Evolutionary conservation across 768 basidiomycete genomes (phyloP).

Genomic region (Postia placenta): DNA sequence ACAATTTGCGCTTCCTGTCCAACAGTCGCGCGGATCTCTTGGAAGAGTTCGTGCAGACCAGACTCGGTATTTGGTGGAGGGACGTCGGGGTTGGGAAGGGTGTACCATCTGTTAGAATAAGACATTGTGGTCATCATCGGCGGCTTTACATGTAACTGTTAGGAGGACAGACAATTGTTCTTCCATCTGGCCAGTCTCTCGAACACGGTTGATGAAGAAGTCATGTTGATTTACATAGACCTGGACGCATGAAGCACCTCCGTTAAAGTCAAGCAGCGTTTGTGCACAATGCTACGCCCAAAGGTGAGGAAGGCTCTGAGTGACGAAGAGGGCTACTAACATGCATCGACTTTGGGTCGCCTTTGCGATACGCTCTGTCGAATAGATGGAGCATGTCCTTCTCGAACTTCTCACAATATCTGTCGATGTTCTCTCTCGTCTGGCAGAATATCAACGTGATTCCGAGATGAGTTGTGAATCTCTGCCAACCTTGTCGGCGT

Average conservation of each 20-base stretch:
- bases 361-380: conserved; percentile 91
- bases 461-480: no score
- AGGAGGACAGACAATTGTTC: conserved; percentile 46
- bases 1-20: conserved; percentile 97
- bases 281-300: conserved; percentile 93
- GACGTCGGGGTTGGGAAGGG: conserved; percentile 73
- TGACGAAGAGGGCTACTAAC: conserved; percentile 35
- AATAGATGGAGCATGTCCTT: conserved; percentile 97
- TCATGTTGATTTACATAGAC: conserved; percentile 99
- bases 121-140: neutral
- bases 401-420: conserved; percentile 98
- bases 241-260: conserved; percentile 93
- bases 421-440: conserved; percentile 90
- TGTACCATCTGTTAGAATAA: conserved; percentile 58
- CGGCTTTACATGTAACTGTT: neutral
- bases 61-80: conserved; percentile 73
- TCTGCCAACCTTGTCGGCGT: conserved; percentile 64
- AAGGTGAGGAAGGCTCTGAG: neutral
- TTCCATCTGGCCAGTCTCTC: conserved; percentile 49
- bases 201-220: conserved; percentile 95
- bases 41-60: conserved; percentile 73
- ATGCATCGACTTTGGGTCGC: conserved; percentile 99
- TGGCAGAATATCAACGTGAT: conserved; percentile 23
- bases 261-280: conserved; percentile 95
- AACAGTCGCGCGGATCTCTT: conserved; percentile 85